A percentile compares a stretch with the other conserved stretches of the same genome.
These are phyloP conservation scores for Dalbergia cultrata DNA, from an alignment of 306 rosid genomes.

Conservation along the genomic window DNA sequence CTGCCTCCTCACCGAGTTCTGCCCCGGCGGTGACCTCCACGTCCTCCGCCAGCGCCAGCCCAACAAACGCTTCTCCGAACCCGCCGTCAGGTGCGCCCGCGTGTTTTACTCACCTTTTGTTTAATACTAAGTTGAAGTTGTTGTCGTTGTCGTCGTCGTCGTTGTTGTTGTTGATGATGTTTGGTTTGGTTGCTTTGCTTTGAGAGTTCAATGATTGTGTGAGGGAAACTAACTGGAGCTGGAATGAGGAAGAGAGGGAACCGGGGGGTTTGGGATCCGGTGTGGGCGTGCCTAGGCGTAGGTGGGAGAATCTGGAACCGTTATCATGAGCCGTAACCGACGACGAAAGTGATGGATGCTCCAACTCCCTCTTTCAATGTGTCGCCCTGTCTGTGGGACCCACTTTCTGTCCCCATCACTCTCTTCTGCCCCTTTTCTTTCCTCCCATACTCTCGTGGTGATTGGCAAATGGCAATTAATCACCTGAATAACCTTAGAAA, in stretches of 20 bases:
- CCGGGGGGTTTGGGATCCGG: slow-evolving; percentile 28
- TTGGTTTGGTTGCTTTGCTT: too few species aligned
- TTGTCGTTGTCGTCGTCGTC: too few species aligned
- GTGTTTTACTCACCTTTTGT: background rate
- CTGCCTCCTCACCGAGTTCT: slow-evolving; percentile 81
- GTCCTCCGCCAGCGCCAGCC: slow-evolving; percentile 87
- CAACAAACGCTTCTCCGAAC: slow-evolving; percentile 69
- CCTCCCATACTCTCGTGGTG: too few species aligned
- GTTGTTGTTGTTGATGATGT: background rate
- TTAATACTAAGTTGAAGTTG: too few species aligned
- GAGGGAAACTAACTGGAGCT: background rate
- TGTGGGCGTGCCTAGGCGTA: slow-evolving; percentile 36
- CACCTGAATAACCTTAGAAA: too few species aligned
- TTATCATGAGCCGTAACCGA: slow-evolving; percentile 33
- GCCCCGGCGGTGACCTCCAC: slow-evolving; percentile 92
- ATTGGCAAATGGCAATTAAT: too few species aligned
- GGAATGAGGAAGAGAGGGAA: background rate
- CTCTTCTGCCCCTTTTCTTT: background rate
- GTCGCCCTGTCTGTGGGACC: slow-evolving; percentile 49
- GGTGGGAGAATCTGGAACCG: slow-evolving; percentile 28
- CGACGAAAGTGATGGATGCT: slow-evolving; percentile 49
- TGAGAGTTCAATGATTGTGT: background rate
- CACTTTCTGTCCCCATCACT: slow-evolving; percentile 42
- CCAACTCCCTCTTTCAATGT: background rate
- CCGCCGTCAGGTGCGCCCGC: slow-evolving; percentile 78